Evolutionary conservation across 805 yeast genomes (phyloP), one percentile per base, ranked within the genome.

Genomic region (Hagleromyces aurorensis): DNA sequence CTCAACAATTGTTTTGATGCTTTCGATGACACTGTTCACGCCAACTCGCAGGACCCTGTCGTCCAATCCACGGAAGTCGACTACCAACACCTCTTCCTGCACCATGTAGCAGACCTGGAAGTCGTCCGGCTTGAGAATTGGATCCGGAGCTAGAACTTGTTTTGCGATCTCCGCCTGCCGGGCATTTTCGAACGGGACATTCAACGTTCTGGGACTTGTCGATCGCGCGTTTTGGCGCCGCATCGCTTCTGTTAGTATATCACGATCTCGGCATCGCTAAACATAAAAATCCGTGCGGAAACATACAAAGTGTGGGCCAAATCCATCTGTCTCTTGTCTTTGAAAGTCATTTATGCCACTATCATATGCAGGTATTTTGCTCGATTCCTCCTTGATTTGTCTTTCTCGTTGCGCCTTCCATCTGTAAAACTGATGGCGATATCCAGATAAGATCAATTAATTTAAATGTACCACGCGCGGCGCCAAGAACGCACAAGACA

Each of bases 31-130:
- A 40, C 78, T 79, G 55, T 85, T 84, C 12, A 81, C 83, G 6
- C 93, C 93, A 5, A 85, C 94, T 38, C 96, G 63, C 29, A 86
- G 67, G 5, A 76, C 76, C 24, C 95, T 62, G 41, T 81, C 93
- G 29, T 82, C 75, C 0, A 65, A 63, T 2, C 85, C 84, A 6
- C 60, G 52, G 41, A 83, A 81, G 1, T 45, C 38, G 16, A 76
- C 69, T 2, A 51, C 35, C 22, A 84, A 59, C 0, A 37, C 38
- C 12, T 41, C 46, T 2, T 52, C 68, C 3, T 59, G 48, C 0
- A 58, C 48, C 5, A 48, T 25, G 38, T 74, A 75, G 1, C 41
- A 42, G 4, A 75, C 76, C 11, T 55, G 50, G 27, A 85, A 62
- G 51, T 83, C 91, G 30, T 69, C 64, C 1, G 78, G 77, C 47